Conservation (phyloP, 257 asterid species). For the Catharanthus roseus region DNA sequence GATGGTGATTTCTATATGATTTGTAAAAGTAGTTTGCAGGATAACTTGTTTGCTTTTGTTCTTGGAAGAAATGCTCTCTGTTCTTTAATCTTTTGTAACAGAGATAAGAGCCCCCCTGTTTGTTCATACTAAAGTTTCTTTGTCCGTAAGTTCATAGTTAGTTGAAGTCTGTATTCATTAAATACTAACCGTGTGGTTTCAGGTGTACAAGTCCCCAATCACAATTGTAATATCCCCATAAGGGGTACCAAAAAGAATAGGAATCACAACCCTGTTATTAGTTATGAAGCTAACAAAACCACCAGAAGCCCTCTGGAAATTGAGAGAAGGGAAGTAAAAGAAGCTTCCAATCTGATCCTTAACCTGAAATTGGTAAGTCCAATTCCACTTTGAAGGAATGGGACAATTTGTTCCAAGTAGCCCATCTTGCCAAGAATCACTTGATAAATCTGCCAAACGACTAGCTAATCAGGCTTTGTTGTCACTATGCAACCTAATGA, state of each 20-base stretch:
- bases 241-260: conserved; percentile 83
- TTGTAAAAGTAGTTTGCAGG: background rate
- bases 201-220: conserved; percentile 90
- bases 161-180: background rate
- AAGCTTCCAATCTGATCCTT: conserved; percentile 95
- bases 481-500: no score
- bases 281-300: conserved; percentile 71
- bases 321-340: conserved; percentile 85
- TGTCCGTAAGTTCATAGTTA: background rate
- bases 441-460: no score
- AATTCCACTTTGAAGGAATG: conserved; percentile 91
- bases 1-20: background rate
- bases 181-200: conserved; percentile 79
- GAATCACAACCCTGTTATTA: conserved; percentile 59
- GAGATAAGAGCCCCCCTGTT: background rate
- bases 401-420: conserved; percentile 91
- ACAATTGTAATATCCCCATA: conserved; percentile 68
- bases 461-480: no score
- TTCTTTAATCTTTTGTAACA: background rate
- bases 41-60: background rate
- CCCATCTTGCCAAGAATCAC: conserved; percentile 98
- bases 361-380: conserved; percentile 93
- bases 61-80: background rate
- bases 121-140: background rate
- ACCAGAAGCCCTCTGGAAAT: conserved; percentile 87